Evolutionary conservation across 129 eudicot genomes (phyloP).

Genomic region (Oenanthe sinensis): DNA sequence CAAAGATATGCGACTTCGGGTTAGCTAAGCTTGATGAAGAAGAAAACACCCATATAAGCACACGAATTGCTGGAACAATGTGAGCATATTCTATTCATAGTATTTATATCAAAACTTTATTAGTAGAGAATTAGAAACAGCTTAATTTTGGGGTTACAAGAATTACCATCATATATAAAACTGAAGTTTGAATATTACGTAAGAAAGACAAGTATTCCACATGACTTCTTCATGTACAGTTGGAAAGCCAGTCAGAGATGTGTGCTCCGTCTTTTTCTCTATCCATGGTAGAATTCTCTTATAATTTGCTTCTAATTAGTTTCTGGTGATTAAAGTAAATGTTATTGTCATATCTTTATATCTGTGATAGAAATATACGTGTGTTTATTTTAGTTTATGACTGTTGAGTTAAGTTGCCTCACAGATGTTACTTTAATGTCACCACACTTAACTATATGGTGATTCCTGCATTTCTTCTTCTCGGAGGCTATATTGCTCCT

Average conservation of each 20-base stretch:
- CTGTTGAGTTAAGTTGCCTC: neutral
- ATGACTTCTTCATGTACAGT: no score
- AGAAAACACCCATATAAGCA: constrained; percentile 39
- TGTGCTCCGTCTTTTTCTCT: no score
- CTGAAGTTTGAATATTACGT: no score
- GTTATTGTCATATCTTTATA: neutral
- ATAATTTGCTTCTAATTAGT: neutral
- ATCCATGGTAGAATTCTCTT: neutral
- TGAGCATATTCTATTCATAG: constrained; percentile 13
- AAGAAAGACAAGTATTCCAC: no score
- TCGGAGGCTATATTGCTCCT: constrained; percentile 35
- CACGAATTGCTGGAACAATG: constrained; percentile 42
- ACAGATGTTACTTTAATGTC: neutral
- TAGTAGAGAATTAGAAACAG: neutral
- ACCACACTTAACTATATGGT: neutral
- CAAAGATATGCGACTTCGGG: constrained; percentile 41
- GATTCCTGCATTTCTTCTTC: constrained; percentile 4
- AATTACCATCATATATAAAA: neutral
- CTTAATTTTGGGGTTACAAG: neutral
- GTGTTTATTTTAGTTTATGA: neutral
- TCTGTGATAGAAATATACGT: neutral
- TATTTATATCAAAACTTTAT: neutral
- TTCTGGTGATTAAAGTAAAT: neutral
- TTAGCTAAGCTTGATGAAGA: constrained; percentile 39
- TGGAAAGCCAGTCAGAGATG: no score